Evolutionary conservation across 768 basidiomycete genomes (phyloP), one percentile per base, ranked within the genome.

Genomic region (Phanerochaete carnosa): DNA sequence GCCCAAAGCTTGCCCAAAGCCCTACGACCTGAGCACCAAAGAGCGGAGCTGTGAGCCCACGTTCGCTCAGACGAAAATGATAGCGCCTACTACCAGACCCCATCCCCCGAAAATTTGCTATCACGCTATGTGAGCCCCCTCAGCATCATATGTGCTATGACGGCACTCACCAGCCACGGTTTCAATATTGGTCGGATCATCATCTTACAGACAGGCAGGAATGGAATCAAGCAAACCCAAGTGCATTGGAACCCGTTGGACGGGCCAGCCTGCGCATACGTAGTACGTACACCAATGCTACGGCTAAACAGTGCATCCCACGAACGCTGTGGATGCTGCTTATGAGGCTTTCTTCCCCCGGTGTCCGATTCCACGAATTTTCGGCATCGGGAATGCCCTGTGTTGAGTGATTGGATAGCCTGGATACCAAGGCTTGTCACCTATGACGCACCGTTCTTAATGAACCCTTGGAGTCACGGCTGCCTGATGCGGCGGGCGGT

Each of bases 301-400:
- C 54, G 2, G 26, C 54, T 9, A 55, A 37, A 39, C 54, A 43
- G 25, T 55, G 54, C n/a, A 55, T 55, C 35, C 54, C 54, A 35
- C 54, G 32, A 19, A 55, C 16, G 39, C 39, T 19, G 39, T 43
- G 33, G 33, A 43, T 19, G 39, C 39, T 19, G 33, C 13, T 13
- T 13, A 9, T 43, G 39, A 43, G 39, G 19, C 39, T 19, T 8
- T 19, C 39, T 4, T 43, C 11, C 39, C 39, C 4, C 39, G 39
- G 11, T 19, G 39, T 19, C 16, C 8, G 19, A 19, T 43, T 19
- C 4, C 11, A 19, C 4, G 39, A 9, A 19, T 43, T 19, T 19
- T 9, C 39, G 11, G 39, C 19, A 4, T 43, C 39, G 8, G 16
- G 39, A 43, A 43, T 9, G 39, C 16, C 16, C 39, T 43, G 39